Evolutionary conservation across 2,329 filamentous ascomycete species (phyloP), one percentile per base, ranked within the genome.

Genomic region (Penicillium sp.): DNA sequence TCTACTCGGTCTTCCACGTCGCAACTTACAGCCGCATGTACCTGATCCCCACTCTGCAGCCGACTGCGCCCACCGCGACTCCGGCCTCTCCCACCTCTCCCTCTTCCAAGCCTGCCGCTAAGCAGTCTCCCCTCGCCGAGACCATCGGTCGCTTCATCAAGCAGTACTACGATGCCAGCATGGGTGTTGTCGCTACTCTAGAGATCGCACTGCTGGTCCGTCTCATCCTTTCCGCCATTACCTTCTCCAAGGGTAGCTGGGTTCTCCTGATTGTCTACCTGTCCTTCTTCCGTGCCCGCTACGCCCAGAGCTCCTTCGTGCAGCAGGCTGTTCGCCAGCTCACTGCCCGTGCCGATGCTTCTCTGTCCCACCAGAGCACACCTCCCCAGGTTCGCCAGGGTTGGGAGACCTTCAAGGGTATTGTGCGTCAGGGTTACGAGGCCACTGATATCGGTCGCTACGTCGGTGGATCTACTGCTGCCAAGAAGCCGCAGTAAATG

Each of bases 1-100:
- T 99, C 76, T 99, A 97, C 84, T 97, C 93, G 55, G 77, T 97
- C 76, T 99, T 99, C 87, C 94, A 99, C 79, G 92, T 97, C 65
- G 90, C 92, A 58, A 97, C 94, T 62, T 99, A 99, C 79, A 90
- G 89, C 62, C 92, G 94, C 74, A 89, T 89, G 73, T 96, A 96
- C 79, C 78, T 99, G 62, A 89, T 99, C 67, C 94, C 94, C 57
- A 91, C 90, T 60, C 72, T 99, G 67, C 82, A 88, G 68, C 90
- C 92, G 14, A 82, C 86, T 55, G 79, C 82, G 61, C 69, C 71
- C 43, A 61, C 79, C 60, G 67, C 79, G 34, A 75, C 83, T 34
- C 71, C 83, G 13, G 75, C 83, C 38, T 80, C 83, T 40, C 79
- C 81, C 48, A 77, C 82, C 49, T 82, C 85, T 54, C 76, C 81